Evolutionary conservation across 2,329 filamentous ascomycete genomes (phyloP), one percentile per base, ranked within the genome.

Genomic region (Fusarium sp.): DNA sequence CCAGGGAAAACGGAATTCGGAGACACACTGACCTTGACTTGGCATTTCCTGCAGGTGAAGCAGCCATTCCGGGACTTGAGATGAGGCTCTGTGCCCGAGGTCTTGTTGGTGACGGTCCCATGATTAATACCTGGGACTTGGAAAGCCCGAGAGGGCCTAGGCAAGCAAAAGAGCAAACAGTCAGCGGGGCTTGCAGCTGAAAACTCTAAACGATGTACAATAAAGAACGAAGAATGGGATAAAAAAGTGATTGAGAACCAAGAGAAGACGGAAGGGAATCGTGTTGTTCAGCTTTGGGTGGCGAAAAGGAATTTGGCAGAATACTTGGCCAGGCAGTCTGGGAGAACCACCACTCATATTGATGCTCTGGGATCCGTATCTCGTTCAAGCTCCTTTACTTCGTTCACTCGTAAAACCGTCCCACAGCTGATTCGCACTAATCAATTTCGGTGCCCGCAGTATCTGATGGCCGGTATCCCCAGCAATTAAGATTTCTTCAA

Each of bases 171-270:
- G 0, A 16, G 9, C 1, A 21, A 16, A 10, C 18, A n/a, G 7
- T n/a, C 7, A 6, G 3, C 10, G 14, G 27, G 19, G 44, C 4
- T n/a, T 7, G 14, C 3, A 29, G 19, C 19, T 8, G 7, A 1
- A 1, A n/a, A 16, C 10, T 8, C 4, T 29, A 6, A n/a, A 0
- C 14, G 14, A 29, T 6, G 27, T n/a, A 12, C 4, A 4, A 29
- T 15, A 11, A 18, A 48, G 27, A 48, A 48, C 19, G 25, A 46
- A 11, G 10, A 21, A 11, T 16, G 4, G 8, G 1, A 4, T 4
- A 8, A 10, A 8, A 14, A 21, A 19, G 4, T 15, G 18, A 21
- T 27, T 10, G 0, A 27, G 19, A 46, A 29, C 25, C 25, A 46
- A 27, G 25, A 29, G 19, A 29, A 29, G 44, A 29, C 14, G 14